Percentiles rank a stretch among this genome's conserved stretches.
Conservation (phyloP, 768 basidiomycete genomes). For the Leccinum olivaceopallidum region DNA sequence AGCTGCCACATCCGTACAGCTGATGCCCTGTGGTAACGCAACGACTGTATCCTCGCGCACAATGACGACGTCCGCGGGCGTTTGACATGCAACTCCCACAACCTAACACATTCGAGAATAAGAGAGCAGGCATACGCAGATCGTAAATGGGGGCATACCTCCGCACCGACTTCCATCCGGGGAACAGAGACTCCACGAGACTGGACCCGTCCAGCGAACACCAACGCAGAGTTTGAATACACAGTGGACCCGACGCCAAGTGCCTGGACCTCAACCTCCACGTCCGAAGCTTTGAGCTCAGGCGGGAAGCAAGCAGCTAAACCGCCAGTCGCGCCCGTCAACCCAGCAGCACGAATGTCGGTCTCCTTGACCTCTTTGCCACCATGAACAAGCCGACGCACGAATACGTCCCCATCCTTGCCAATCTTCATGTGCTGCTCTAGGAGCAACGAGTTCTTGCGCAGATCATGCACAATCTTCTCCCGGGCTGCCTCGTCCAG, state of each 20-base stretch:
- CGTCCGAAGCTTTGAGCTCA: constrained; percentile 14
- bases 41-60: constrained; percentile 16
- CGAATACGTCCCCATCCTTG: constrained; percentile 27
- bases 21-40: constrained; percentile 16
- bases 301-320: constrained; percentile 25
- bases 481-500: constrained; percentile 24
- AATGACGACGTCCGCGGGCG: constrained; percentile 18
- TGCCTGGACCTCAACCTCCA: constrained; percentile 21
- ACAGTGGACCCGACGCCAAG: constrained; percentile 12
- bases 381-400: constrained; percentile 33
- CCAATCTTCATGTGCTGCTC: constrained; percentile 33
- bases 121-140: not conserved
- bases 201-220: constrained; percentile 22
- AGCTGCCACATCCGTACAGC: constrained; percentile 21
- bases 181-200: constrained; percentile 15
- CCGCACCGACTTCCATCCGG: constrained; percentile 6
- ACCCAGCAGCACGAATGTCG: constrained; percentile 17
- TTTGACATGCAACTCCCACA: constrained; percentile 20
- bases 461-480: constrained; percentile 26
- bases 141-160: constrained; percentile 3
- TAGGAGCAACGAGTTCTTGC: constrained; percentile 26
- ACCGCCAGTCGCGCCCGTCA: constrained; percentile 11
- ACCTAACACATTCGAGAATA: constrained; percentile 12
- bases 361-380: constrained; percentile 20
- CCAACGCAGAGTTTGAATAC: constrained; percentile 14